Percentiles rank a stretch among this genome's conserved stretches.
These are phyloP conservation scores for Senna tora DNA, from an alignment of 306 rosid species.

Conservation along the genomic window DNA sequence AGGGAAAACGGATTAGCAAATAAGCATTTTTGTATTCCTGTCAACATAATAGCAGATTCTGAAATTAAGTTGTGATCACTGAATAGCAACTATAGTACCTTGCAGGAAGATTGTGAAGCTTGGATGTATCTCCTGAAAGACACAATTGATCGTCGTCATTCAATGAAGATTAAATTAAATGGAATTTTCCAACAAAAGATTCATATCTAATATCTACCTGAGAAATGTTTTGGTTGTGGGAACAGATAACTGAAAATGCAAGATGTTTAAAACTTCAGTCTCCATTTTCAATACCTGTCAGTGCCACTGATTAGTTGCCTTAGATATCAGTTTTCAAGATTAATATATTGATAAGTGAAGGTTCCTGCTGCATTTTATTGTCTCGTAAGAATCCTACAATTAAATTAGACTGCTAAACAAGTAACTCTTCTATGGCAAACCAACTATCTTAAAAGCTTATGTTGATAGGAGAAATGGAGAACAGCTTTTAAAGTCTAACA, in stretches of 20 bases:
- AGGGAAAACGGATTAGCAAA: conserved; percentile 3
- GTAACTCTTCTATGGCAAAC: neutral
- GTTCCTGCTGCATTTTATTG: neutral
- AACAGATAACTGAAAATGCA: conserved; percentile 74
- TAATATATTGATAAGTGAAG: conserved; percentile 10
- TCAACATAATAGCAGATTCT: neutral
- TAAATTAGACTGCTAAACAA: neutral
- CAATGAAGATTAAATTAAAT: conserved; percentile 9
- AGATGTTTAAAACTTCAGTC: conserved; percentile 65
- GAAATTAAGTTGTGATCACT: conserved; percentile 12
- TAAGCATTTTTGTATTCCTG: neutral
- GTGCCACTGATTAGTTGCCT: conserved; percentile 23
- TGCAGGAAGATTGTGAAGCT: conserved; percentile 69
- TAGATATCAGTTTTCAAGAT: conserved; percentile 11
- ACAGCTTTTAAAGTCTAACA: no score
- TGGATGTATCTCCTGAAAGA: conserved; percentile 76
- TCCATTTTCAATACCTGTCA: conserved; percentile 79
- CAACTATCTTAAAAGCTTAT: neutral
- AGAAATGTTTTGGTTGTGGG: conserved; percentile 90
- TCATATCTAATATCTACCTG: conserved; percentile 53
- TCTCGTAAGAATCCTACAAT: neutral
- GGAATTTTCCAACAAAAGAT: neutral
- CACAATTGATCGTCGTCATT: conserved; percentile 21
- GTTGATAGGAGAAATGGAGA: neutral
- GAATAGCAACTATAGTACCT: conserved; percentile 50